These are phyloP conservation scores for Pichia sp. DNA, from an alignment of 1,139 yeast species.

Conservation along the genomic window DNA sequence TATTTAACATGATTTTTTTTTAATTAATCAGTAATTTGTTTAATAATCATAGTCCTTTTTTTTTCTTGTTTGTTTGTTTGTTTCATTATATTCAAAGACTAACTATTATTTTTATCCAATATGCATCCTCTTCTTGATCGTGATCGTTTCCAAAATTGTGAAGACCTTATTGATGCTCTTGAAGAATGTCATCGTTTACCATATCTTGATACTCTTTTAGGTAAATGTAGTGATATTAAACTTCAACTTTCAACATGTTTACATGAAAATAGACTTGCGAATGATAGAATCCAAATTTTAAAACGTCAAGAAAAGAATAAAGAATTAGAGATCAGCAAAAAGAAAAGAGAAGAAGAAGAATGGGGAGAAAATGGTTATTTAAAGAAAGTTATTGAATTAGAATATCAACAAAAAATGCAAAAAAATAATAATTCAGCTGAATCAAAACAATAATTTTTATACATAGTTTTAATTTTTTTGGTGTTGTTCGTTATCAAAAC, in stretches of 20 bases:
- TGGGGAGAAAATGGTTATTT: conserved; percentile 74
- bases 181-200: conserved; percentile 83
- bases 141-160: conserved; percentile 43
- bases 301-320: conserved; percentile 53
- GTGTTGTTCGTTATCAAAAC: no score
- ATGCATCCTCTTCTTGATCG: conserved; percentile 33
- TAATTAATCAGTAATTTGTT: no score
- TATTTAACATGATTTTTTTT: no score
- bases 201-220: conserved; percentile 68
- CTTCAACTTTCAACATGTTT: conserved; percentile 74
- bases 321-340: conserved; percentile 49
- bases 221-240: conserved; percentile 80
- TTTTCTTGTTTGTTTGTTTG: no score
- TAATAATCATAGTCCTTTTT: no score
- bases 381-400: conserved; percentile 55
- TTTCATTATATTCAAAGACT: no score
- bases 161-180: conserved; percentile 75
- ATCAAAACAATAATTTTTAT: background rate
- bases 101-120: no score
- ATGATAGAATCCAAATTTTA: conserved; percentile 57
- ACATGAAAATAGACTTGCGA: conserved; percentile 67
- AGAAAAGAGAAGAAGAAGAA: conserved; percentile 64
- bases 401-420: conserved; percentile 26
- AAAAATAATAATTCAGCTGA: background rate
- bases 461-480: no score